phyloP scores from a whole-genome alignment of 2,329 filamentous ascomycete species.

The Helotiales sp. region DNA sequence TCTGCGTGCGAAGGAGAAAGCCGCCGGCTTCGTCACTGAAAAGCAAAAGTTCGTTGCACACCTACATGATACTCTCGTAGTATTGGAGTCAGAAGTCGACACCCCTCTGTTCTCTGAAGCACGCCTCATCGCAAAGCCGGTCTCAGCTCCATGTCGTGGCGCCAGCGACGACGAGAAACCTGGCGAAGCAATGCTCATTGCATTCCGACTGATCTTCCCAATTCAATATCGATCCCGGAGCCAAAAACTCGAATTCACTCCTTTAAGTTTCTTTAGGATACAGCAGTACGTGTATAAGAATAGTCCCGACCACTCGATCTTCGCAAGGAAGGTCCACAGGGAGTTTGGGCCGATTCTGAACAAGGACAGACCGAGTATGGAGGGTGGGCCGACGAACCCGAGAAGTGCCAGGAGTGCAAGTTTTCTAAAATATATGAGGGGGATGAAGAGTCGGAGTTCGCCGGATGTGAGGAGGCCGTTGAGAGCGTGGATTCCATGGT shows the following conservation, averaged over 20 bases:
- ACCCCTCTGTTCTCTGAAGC: constrained; percentile 54
- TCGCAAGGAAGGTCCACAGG: constrained; percentile 62
- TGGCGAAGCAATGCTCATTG: constrained; percentile 48
- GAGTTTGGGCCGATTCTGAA: constrained; percentile 59
- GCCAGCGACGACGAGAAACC: constrained; percentile 31
- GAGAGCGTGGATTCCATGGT: background rate
- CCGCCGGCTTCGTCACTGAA: constrained; percentile 42
- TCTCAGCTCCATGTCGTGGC: constrained; percentile 49
- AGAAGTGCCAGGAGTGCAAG: background rate
- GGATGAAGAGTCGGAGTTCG: constrained; percentile 2
- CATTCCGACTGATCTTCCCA: constrained; percentile 63
- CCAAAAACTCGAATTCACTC: constrained; percentile 60
- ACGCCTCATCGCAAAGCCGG: constrained; percentile 49
- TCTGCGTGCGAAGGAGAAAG: constrained; percentile 41
- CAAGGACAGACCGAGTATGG: constrained; percentile 12
- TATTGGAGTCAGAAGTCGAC: constrained; percentile 48
- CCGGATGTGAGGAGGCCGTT: background rate
- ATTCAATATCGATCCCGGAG: constrained; percentile 59
- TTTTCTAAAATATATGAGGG: background rate
- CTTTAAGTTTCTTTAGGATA: constrained; percentile 66
- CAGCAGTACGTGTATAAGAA: constrained; percentile 65
- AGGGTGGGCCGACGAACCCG: background rate
- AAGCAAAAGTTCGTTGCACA: constrained; percentile 53
- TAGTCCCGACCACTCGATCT: constrained; percentile 59
- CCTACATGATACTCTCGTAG: constrained; percentile 51